Evolutionary conservation across 805 yeast genomes (phyloP).

Genomic region (Vanderwaltozyma tropicalis): DNA sequence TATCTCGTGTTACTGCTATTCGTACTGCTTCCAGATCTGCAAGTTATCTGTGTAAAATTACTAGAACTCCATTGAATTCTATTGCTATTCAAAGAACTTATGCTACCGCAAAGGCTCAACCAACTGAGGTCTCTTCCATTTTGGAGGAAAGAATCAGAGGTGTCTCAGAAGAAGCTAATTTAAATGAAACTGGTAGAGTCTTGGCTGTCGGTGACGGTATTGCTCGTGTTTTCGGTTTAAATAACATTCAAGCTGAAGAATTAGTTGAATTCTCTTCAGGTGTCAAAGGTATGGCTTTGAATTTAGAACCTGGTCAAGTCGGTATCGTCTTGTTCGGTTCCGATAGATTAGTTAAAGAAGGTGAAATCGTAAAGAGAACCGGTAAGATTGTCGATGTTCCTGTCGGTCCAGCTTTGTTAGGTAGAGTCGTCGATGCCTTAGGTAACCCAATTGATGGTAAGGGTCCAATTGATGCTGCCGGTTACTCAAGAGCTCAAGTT

Average conservation of each 20-base stretch:
- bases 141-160: constrained; percentile 99
- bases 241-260: constrained; percentile 99
- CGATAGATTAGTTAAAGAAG: constrained; percentile 96
- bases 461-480: constrained; percentile 88
- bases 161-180: constrained; percentile 92
- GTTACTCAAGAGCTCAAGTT: constrained; percentile 90
- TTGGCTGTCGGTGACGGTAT: constrained; percentile 99
- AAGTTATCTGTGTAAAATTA: no score
- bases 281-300: constrained; percentile 99
- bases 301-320: constrained; percentile 99
- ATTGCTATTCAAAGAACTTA: constrained; percentile 83
- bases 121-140: constrained; percentile 98
- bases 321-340: constrained; percentile 99
- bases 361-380: constrained; percentile 99
- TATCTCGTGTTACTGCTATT: constrained; percentile 75
- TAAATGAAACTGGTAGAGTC: constrained; percentile 99
- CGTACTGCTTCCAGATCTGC: constrained; percentile 80
- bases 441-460: constrained; percentile 99
- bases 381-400: constrained; percentile 99
- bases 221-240: constrained; percentile 99
- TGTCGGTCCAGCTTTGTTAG: constrained; percentile 95
- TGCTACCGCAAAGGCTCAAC: constrained; percentile 79
- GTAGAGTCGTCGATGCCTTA: constrained; percentile 98
- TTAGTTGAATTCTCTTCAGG: constrained; percentile 98
- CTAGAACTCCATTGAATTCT: constrained; percentile 95